Evolutionary conservation across 768 basidiomycete species (phyloP).

Genomic region (Hydnum rufescens): DNA sequence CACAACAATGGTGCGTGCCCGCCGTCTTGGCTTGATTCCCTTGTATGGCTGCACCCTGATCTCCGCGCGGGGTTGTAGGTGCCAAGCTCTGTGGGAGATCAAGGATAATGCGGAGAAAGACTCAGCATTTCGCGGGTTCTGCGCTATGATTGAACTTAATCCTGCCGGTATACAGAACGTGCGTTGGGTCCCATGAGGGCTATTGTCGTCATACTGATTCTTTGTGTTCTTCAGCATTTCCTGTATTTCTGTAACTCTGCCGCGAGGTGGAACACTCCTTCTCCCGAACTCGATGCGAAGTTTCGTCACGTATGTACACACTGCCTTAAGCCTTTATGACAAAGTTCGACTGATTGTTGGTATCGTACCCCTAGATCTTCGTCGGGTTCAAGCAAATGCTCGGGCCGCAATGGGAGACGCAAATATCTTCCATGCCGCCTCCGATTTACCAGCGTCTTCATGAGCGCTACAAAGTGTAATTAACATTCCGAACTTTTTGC

Average conservation of each 20-base stretch:
- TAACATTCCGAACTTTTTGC: neutral
- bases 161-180: conserved; percentile 88
- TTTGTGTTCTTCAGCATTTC: conserved; percentile 37
- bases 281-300: conserved; percentile 79
- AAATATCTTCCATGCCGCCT: conserved; percentile 68
- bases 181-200: conserved; percentile 17
- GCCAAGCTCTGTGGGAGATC: conserved; percentile 91
- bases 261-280: conserved; percentile 86
- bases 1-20: conserved; percentile 53
- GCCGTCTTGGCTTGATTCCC: neutral
- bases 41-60: neutral
- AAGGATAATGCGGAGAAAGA: conserved; percentile 99
- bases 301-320: conserved; percentile 39
- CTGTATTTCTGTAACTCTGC: conserved; percentile 98
- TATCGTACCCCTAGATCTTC: conserved; percentile 30
- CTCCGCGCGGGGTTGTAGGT: conserved; percentile 18
- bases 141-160: conserved; percentile 86
- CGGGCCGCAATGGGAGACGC: conserved; percentile 65
- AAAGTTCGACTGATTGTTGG: neutral
- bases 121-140: conserved; percentile 93
- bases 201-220: neutral
- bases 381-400: conserved; percentile 81
- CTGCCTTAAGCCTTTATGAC: neutral
- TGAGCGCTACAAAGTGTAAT: conserved; percentile 68
- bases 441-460: conserved; percentile 74